Evolutionary conservation across 352 stramenopile species (phyloP).

Genomic region (Pythium folliculosum): DNA sequence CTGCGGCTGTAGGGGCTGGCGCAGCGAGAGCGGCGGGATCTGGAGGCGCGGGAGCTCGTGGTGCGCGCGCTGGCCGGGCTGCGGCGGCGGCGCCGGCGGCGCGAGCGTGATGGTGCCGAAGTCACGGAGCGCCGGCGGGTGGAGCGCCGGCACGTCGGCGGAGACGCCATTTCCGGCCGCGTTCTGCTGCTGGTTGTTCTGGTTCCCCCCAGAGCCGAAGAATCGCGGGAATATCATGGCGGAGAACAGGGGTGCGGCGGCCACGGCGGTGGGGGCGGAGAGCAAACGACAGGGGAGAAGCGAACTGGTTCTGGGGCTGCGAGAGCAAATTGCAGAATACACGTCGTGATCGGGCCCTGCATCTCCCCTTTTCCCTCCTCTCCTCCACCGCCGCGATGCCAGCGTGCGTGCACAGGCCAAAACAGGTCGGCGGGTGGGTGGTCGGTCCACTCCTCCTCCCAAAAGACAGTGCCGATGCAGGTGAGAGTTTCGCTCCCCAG

Average conservation of each 20-base stretch:
- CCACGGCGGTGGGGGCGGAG: not conserved
- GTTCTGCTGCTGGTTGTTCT: conserved; percentile 7
- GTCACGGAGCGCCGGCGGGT: conserved; percentile 3
- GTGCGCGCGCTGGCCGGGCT: conserved; percentile 29
- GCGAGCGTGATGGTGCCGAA: conserved; percentile 16
- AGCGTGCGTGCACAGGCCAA: conserved; percentile 7
- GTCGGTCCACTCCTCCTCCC: conserved; percentile 20
- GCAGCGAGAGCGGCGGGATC: conserved; percentile 56
- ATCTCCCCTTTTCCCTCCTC: conserved; percentile 20
- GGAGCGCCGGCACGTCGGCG: not conserved
- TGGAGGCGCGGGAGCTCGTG: conserved; percentile 72
- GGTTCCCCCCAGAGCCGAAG: conserved; percentile 29
- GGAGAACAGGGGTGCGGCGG: not conserved
- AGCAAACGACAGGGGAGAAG: too few species aligned
- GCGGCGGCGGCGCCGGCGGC: conserved; percentile 15
- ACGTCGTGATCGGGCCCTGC: conserved; percentile 9
- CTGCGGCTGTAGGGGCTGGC: conserved; percentile 34
- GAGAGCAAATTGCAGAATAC: conserved; percentile 34
- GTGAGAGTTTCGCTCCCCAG: conserved; percentile 18
- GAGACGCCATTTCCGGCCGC: not conserved
- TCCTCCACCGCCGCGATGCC: not conserved
- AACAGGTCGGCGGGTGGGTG: conserved; percentile 21
- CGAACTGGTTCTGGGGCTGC: conserved; percentile 19
- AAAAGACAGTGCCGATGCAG: conserved; percentile 7
- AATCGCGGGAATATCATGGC: conserved; percentile 27